phyloP scores from a whole-genome alignment of 768 basidiomycete genomes.

The Agaricus bisporus region DNA sequence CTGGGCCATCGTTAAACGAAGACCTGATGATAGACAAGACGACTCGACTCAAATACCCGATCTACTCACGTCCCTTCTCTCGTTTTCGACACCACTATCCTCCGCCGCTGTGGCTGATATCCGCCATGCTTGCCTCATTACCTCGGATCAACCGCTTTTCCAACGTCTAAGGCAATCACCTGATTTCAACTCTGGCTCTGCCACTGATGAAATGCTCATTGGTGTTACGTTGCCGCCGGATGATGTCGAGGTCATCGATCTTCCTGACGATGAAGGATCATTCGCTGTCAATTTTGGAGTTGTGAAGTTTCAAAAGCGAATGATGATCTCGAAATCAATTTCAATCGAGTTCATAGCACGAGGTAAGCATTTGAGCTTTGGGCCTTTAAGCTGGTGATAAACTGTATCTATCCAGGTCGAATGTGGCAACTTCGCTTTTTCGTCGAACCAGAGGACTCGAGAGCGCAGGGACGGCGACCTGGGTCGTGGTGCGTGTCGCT shows the following conservation, averaged over 20 bases:
- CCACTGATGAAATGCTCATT: constrained; percentile 46
- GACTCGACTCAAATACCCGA: constrained; percentile 27
- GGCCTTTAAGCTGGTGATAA: neutral
- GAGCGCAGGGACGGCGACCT: constrained; percentile 15
- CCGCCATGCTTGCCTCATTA: constrained; percentile 59
- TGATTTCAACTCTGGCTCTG: constrained; percentile 45
- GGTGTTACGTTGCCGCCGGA: constrained; percentile 42
- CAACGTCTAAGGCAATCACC: constrained; percentile 49
- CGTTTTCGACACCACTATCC: constrained; percentile 40
- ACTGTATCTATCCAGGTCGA: constrained; percentile 31
- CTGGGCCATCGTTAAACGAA: constrained; percentile 66
- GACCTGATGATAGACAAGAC: constrained; percentile 28
- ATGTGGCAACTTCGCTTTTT: constrained; percentile 51
- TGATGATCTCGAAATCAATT: constrained; percentile 54
- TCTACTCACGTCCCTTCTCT: constrained; percentile 44
- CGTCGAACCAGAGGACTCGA: constrained; percentile 19
- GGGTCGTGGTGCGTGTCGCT: constrained; percentile 47
- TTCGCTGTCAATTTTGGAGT: constrained; percentile 51
- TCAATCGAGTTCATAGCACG: constrained; percentile 61
- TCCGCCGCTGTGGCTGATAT: constrained; percentile 49
- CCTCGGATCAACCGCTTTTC: constrained; percentile 55
- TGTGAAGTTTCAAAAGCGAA: constrained; percentile 62
- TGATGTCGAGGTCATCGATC: constrained; percentile 47
- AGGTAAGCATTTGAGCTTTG: constrained; percentile 20
- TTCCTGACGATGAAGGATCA: constrained; percentile 40